phyloP scores from a whole-genome alignment of 345 rosid species.

The Corchorus capsularis region DNA sequence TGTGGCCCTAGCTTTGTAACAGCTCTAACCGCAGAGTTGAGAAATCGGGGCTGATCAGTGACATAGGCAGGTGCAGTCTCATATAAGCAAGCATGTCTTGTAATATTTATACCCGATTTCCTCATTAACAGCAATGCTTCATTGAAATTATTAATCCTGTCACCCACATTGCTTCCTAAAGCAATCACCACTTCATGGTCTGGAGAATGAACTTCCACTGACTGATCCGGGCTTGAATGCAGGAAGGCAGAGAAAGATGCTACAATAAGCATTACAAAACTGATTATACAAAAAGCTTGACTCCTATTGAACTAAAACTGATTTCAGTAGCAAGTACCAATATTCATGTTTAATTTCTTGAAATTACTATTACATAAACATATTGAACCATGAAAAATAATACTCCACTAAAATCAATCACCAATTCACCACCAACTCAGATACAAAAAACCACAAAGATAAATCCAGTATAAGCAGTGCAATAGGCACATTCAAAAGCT shows the following conservation, averaged over 20 bases:
- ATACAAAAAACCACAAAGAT: neutral
- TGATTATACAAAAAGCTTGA: constrained; percentile 15
- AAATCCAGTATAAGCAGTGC: neutral
- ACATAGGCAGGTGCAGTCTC: constrained; percentile 91
- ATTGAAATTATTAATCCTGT: constrained; percentile 64
- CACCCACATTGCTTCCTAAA: constrained; percentile 86
- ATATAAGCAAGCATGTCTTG: constrained; percentile 76
- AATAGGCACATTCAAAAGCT: neutral
- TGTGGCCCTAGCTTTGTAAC: constrained; percentile 81
- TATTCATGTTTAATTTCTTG: neutral
- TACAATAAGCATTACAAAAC: constrained; percentile 27
- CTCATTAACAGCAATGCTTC: constrained; percentile 71
- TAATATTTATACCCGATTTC: constrained; percentile 56
- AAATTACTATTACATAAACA: neutral
- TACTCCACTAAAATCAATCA: constrained; percentile 3
- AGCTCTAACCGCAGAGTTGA: constrained; percentile 84
- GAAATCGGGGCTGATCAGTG: constrained; percentile 83
- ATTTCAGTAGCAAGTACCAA: neutral
- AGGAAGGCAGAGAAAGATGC: constrained; percentile 38
- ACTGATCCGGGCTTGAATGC: constrained; percentile 35
- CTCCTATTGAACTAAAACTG: neutral
- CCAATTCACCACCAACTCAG: neutral
- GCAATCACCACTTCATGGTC: constrained; percentile 91
- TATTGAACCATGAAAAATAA: neutral
- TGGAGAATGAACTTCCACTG: constrained; percentile 54